Evolutionary conservation across 225 moss, liverwort and hornwort genomes (phyloP), one percentile per base, ranked within the genome.

Genomic region (Polytrichum formosum): DNA sequence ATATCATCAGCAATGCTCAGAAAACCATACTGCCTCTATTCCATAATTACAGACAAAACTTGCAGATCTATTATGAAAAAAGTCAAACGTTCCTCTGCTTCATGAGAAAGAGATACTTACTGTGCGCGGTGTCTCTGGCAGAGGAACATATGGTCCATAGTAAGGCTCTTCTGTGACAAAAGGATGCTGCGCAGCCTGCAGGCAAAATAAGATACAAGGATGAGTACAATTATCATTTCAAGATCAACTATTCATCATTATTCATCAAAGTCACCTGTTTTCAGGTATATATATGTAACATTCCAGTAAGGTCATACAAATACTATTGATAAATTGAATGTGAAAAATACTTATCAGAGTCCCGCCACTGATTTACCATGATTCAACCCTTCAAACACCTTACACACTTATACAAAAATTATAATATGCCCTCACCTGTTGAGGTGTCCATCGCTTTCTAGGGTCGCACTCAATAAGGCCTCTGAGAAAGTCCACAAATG

Each of bases 391-490:
- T 46, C 46, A 46, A 16, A 46, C 46, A 7, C 46, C 13, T 46
- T 46, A 46, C 13, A 46, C 46, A 46, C 16, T 13, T 46, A 46
- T 46, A 13, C 46, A 46, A 46, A 46, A 13, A 13, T 46, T 46
- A 46, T 13, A 46, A 4, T 46, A 58, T 23, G 20, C 23, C 20
- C 21, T 63, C 58, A 98, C 97, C 94, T 97, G 93, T 54, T 81
- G 81, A 54, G 93, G 96, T 5, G 93, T 93, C 96, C 96, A 97
- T 59, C 96, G 90, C 68, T 74, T 88, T 62, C 78, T 72, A 27
- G 93, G 93, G 66, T 97, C 93, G 78, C 92, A 93, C 70, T 97
- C 81, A 21, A 97, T 80, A 27, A 97, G 80, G 70, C 93, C 96
- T 69, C 73, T 92, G 27, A 97, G 70, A 78, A 97, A 97, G 65